A percentile compares a stretch with the other conserved stretches of the same genome.
phyloP scores from a whole-genome alignment of 768 basidiomycete genomes.

The Naematelia encephala region DNA sequence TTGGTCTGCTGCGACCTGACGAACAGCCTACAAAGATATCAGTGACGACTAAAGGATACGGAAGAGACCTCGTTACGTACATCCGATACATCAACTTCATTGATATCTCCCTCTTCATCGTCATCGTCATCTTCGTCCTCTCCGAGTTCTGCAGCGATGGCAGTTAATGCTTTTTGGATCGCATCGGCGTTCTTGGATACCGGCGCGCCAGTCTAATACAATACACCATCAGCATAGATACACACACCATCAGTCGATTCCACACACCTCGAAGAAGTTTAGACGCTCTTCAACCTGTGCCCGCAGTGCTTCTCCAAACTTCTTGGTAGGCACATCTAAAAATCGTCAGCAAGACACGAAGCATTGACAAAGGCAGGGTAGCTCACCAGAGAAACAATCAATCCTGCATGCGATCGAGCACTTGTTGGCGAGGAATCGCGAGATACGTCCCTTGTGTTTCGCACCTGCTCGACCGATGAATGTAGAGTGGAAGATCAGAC shows the following conservation, averaged over 20 bases:
- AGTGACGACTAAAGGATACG: background rate
- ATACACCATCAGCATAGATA: background rate
- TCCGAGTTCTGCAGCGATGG: conserved; percentile 54
- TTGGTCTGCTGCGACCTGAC: conserved; percentile 45
- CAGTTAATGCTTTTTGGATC: conserved; percentile 82
- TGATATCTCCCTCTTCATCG: conserved; percentile 64
- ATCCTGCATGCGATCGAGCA: conserved; percentile 95
- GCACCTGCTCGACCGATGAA: conserved; percentile 94
- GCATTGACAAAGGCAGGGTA: background rate
- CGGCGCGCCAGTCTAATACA: conserved; percentile 63
- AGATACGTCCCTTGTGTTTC: conserved; percentile 95
- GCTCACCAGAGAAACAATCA: conserved; percentile 83
- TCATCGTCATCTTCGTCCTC: conserved; percentile 54
- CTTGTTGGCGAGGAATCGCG: conserved; percentile 98
- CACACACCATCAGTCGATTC: background rate
- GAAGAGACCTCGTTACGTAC: conserved; percentile 14
- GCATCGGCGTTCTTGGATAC: conserved; percentile 84
- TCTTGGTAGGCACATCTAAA: conserved; percentile 65
- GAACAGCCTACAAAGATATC: conserved; percentile 32
- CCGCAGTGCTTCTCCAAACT: conserved; percentile 91
- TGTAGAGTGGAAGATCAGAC: conserved; percentile 92
- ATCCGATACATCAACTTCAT: conserved; percentile 54
- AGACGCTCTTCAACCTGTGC: conserved; percentile 94
- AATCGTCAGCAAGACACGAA: background rate
- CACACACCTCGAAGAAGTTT: conserved; percentile 74